Percentiles rank a stretch among this genome's conserved stretches.
Conservation (phyloP, 345 rosid genomes). For the Capsella bursapastoris region DNA sequence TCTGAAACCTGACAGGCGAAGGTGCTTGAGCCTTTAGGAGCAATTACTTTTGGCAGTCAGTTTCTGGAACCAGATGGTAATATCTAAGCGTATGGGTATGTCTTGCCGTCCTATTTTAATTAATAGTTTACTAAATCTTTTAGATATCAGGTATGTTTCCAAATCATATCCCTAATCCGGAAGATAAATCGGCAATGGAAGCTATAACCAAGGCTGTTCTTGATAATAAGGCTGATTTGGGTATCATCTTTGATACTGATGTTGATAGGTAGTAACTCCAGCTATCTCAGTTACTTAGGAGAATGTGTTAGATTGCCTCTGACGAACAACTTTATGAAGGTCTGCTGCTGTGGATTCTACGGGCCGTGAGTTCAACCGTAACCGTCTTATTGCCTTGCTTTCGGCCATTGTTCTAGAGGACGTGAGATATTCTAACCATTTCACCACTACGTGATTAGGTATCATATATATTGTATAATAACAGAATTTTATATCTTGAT, state of each 20-base stretch:
- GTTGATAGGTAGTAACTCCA: slow-evolving; percentile 75
- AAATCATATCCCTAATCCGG: slow-evolving; percentile 98
- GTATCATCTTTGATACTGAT: slow-evolving; percentile 98
- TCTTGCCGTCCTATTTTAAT: slow-evolving; percentile 19
- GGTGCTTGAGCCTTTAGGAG: slow-evolving; percentile 97
- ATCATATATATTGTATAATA: slow-evolving; percentile 7
- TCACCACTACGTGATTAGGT: slow-evolving; percentile 11
- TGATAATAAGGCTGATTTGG: slow-evolving; percentile 87
- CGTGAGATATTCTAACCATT: slow-evolving; percentile 54
- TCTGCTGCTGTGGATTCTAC: slow-evolving; percentile 99
- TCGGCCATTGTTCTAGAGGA: slow-evolving; percentile 97
- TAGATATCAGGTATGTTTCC: slow-evolving; percentile 79
- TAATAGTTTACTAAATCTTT: slow-evolving; percentile 15
- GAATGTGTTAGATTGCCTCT: slow-evolving; percentile 25
- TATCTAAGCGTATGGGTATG: slow-evolving; percentile 21
- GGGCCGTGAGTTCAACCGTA: slow-evolving; percentile 88
- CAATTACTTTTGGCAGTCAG: slow-evolving; percentile 89
- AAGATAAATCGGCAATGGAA: slow-evolving; percentile 91
- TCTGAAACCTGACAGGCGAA: slow-evolving; percentile 61
- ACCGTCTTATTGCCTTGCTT: slow-evolving; percentile 86
- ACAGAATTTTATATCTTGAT: slow-evolving; percentile 2
- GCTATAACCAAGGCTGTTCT: slow-evolving; percentile 91
- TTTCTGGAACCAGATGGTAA: slow-evolving; percentile 98
- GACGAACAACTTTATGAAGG: slow-evolving; percentile 48
- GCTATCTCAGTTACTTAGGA: slow-evolving; percentile 7